phyloP scores from a whole-genome alignment of 495 filamentous ascomycete genomes.

The Xylaria longipes region DNA sequence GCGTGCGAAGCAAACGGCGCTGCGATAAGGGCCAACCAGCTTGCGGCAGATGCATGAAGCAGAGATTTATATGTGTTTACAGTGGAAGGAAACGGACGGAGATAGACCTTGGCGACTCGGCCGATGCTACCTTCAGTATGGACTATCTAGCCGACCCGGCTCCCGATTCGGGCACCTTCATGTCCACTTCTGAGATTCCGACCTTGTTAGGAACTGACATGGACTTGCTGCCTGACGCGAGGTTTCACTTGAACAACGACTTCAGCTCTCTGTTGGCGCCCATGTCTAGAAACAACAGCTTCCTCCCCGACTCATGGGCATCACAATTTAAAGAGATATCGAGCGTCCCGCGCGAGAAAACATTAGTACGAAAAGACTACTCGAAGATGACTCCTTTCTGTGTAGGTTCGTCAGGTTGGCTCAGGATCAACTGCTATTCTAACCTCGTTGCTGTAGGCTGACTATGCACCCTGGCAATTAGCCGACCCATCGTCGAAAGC shows the following conservation, averaged over 20 bases:
- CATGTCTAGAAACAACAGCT: constrained; percentile 6
- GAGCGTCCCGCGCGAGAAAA: not conserved
- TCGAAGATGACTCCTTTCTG: constrained; percentile 37
- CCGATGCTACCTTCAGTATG: constrained; percentile 18
- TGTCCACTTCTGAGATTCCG: not conserved
- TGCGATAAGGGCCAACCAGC: constrained; percentile 46
- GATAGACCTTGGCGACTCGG: constrained; percentile 6
- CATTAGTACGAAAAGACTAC: constrained; percentile 26
- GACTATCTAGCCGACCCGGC: constrained; percentile 18
- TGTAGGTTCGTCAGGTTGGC: constrained; percentile 27
- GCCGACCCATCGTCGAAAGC: constrained; percentile 40
- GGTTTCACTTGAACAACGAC: constrained; percentile 20
- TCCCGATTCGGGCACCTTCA: not conserved
- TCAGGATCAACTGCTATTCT: not conserved
- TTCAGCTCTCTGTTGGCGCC: constrained; percentile 23
- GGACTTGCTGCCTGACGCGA: constrained; percentile 7
- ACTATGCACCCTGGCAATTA: constrained; percentile 44
- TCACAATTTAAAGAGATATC: not conserved
- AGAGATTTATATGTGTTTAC: constrained; percentile 41
- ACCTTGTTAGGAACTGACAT: constrained; percentile 2
- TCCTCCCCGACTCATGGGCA: constrained; percentile 8
- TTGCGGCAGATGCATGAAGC: constrained; percentile 44
- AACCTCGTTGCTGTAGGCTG: constrained; percentile 31
- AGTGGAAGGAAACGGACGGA: constrained; percentile 17
- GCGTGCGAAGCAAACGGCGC: constrained; percentile 45